Evolutionary conservation across 148 eudicot species (phyloP), one percentile per base, ranked within the genome.

Genomic region (Pharnaceum exiguum): DNA sequence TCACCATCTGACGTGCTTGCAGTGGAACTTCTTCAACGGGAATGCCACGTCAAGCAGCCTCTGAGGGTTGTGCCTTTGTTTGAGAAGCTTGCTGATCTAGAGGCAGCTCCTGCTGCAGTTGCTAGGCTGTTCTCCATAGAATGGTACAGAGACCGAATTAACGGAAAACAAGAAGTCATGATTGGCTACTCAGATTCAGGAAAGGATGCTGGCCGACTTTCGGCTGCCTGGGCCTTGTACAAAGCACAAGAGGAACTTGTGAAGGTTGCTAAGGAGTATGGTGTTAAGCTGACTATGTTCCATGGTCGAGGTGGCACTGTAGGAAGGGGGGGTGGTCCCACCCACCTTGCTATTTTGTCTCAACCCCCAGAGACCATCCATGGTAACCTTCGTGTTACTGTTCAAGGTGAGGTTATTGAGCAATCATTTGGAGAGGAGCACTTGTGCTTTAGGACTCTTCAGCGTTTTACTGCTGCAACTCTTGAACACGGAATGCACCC

Each of bases 401-500:
- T 93, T 48, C 99, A 93, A 73, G 99, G 99, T 36, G 99, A 93
- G 62, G 99, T 93, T 64, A 93, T 93, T 52, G 99, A 93, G 71
- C 99, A 93, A 37, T 88, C 90, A 4, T 91, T 93, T 51, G 96
- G 99, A 19, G 99, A 93, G 69, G 95, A 93, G 73, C 95, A 89
- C 52, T 66, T 93, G 82, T 93, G 99, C 70, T 93, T 93, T 68
- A 81, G 99, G 63, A 93, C 99, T 9, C 89, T 93, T 29, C 99
- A 93, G 63, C 80, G 99, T 62, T 93, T 85, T 67, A 81, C 90
- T 1, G 96, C 99, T 69, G 96, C 99, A 46, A 93, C 96, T 12
- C 95, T 93, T 29, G 99, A 93, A 74, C 99, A 93, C 32, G 99
- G 99, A 49, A 93, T 93, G 99, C 80, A 78, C 71, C 99, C 96